Conservation (phyloP, 2,329 filamentous ascomycete genomes). For the Alternaria arborescens region DNA sequence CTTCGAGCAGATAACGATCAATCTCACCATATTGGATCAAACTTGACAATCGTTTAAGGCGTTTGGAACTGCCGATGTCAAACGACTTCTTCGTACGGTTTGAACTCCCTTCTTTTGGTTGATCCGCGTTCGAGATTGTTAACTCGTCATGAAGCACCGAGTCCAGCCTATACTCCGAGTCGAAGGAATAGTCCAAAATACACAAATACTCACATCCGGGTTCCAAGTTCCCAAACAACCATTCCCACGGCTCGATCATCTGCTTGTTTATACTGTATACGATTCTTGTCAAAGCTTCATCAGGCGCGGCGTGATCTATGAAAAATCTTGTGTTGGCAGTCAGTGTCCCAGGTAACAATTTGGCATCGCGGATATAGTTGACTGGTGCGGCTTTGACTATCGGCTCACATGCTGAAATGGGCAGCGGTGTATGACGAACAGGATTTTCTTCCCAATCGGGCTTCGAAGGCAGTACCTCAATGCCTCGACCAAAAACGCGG, state of each 20-base stretch:
- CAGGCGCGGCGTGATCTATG: conserved; percentile 3
- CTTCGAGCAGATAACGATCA: conserved; percentile 9
- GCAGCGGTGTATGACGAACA: conserved; percentile 4
- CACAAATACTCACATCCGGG: conserved; percentile 20
- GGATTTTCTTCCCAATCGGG: conserved; percentile 5
- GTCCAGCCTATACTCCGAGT: neutral
- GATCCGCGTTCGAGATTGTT: neutral
- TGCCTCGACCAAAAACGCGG: conserved; percentile 20
- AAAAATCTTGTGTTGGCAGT: conserved; percentile 12
- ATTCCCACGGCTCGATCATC: conserved; percentile 10
- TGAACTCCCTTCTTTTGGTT: neutral
- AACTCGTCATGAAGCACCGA: neutral
- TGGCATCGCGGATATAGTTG: conserved; percentile 4
- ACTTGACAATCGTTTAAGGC: neutral
- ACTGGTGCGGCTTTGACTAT: conserved; percentile 12
- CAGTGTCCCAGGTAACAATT: neutral
- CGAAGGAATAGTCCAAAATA: conserved; percentile 8
- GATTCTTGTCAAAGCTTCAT: neutral
- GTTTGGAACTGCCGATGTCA: neutral
- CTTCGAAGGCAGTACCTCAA: conserved; percentile 17
- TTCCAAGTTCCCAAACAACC: conserved; percentile 11
- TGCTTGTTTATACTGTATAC: conserved; percentile 9
- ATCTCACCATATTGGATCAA: conserved; percentile 7
- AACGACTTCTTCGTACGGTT: neutral
- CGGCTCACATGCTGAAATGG: neutral